Percentiles rank a stretch among this genome's conserved stretches.
phyloP scores from a whole-genome alignment of 2,329 filamentous ascomycete genomes.

The Tolypocladium amazonense region DNA sequence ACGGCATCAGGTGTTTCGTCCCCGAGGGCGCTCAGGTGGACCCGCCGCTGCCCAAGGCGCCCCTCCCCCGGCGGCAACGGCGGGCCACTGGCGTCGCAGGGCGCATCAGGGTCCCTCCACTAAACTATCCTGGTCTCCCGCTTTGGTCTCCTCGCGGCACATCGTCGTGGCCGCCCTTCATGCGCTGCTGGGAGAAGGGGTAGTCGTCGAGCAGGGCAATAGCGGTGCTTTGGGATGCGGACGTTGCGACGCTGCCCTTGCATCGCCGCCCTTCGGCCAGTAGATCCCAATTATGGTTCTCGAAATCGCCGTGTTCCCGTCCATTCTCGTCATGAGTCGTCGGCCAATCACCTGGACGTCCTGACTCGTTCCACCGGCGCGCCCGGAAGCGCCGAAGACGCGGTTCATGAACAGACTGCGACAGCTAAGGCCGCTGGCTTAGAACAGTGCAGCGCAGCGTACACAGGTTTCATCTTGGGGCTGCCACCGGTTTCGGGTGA shows the following conservation, averaged over 20 bases:
- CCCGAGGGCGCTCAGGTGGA: not conserved
- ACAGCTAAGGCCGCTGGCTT: not conserved
- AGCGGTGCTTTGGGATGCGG: not conserved
- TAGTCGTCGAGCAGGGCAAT: not conserved
- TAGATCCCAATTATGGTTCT: not conserved
- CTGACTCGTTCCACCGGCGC: not conserved
- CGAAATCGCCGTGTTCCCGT: not conserved
- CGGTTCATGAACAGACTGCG: not conserved
- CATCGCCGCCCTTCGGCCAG: not conserved
- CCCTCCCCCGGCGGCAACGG: not conserved
- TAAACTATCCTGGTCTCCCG: too few relatives aligned
- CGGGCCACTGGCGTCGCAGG: not conserved
- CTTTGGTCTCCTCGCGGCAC: not conserved
- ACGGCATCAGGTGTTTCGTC: conserved; percentile 8
- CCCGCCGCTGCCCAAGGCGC: not conserved
- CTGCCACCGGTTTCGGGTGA: not conserved
- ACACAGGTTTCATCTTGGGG: not conserved
- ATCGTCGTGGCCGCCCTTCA: too few relatives aligned
- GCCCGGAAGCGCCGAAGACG: not conserved
- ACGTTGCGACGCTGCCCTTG: not conserved
- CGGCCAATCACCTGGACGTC: not conserved
- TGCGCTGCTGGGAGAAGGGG: not conserved
- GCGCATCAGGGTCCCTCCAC: not conserved
- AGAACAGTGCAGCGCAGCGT: not conserved
- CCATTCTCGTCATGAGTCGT: not conserved